These are phyloP conservation scores for Rosa hybrid DNA, from an alignment of 331 rosid species.

Conservation along the genomic window DNA sequence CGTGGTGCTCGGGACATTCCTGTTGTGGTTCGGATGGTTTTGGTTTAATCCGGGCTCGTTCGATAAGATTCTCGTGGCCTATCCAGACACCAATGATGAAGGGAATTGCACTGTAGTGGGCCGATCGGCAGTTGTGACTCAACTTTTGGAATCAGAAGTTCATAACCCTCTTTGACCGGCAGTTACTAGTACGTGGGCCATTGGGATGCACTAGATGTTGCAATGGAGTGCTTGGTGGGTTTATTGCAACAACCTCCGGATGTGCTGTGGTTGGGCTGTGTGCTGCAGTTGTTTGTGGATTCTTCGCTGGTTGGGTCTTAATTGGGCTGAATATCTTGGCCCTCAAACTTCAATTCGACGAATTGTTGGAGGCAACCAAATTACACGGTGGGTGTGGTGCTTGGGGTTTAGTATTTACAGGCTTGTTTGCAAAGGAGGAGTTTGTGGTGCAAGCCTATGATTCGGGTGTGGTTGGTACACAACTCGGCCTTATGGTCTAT, in stretches of 20 bases:
- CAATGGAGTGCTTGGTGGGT: conserved; percentile 75
- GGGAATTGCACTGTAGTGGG: conserved; percentile 67
- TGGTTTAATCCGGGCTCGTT: conserved; percentile 72
- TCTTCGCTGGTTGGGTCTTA: conserved; percentile 56
- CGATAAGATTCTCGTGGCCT: conserved; percentile 46
- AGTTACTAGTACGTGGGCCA: conserved; percentile 51
- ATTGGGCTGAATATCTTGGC: conserved; percentile 66
- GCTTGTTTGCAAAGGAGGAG: conserved; percentile 68
- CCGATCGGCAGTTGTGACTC: conserved; percentile 60
- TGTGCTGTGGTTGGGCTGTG: conserved; percentile 77
- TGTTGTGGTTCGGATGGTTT: conserved; percentile 83
- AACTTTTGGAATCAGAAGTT: conserved; percentile 36
- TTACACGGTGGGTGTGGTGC: conserved; percentile 75
- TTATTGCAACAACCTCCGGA: conserved; percentile 73
- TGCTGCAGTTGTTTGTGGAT: conserved; percentile 69
- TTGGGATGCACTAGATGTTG: conserved; percentile 61
- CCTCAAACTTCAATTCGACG: conserved; percentile 55
- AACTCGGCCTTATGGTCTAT: conserved; percentile 50
- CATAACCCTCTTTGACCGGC: conserved; percentile 48
- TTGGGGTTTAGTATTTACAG: conserved; percentile 76
- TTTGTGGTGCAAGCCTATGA: conserved; percentile 53
- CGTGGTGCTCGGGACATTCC: conserved; percentile 61
- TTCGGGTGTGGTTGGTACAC: conserved; percentile 28
- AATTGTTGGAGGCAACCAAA: conserved; percentile 74
- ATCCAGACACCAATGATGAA: conserved; percentile 28